Evolutionary conservation across 177 flowering plant species (phyloP).

Genomic region (Telopea speciosissima): DNA sequence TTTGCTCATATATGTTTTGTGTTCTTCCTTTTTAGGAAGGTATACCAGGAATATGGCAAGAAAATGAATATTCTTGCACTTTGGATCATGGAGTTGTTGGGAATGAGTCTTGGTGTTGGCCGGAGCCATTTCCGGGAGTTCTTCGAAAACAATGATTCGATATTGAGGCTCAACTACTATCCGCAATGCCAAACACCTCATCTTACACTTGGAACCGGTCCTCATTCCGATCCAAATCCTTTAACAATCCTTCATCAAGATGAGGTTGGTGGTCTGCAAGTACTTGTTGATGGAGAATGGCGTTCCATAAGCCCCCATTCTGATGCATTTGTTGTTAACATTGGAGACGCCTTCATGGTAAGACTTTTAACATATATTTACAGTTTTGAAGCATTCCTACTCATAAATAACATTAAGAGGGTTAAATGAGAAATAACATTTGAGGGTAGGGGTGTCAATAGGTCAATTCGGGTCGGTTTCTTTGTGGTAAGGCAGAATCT

Average conservation of each 20-base stretch:
- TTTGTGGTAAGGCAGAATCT: too few species aligned
- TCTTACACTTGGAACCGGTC: conserved; percentile 32
- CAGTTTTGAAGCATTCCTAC: conserved; percentile 28
- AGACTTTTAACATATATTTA: too few species aligned
- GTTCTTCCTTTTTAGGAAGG: too few species aligned
- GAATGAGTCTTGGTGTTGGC: conserved; percentile 26
- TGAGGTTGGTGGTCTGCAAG: too few species aligned
- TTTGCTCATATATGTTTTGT: too few species aligned
- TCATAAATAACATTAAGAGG: not conserved
- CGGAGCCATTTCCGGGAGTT: conserved; percentile 20
- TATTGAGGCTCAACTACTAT: conserved; percentile 34
- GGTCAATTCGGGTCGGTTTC: too few species aligned
- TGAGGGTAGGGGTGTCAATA: too few species aligned
- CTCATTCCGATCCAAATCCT: conserved; percentile 38
- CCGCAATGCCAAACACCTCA: conserved; percentile 33
- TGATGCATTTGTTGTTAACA: too few species aligned
- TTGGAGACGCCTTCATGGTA: too few species aligned
- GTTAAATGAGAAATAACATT: not conserved
- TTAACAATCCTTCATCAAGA: too few species aligned
- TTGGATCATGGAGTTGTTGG: conserved; percentile 35
- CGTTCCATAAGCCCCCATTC: too few species aligned
- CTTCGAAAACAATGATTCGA: conserved; percentile 29
- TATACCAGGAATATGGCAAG: conserved; percentile 16
- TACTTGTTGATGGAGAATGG: too few species aligned
- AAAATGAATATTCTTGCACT: conserved; percentile 26